Percentiles rank a stretch among this genome's conserved stretches.
phyloP scores from a whole-genome alignment of 2,329 filamentous ascomycete species.

The Sphaceloma murrayae region DNA sequence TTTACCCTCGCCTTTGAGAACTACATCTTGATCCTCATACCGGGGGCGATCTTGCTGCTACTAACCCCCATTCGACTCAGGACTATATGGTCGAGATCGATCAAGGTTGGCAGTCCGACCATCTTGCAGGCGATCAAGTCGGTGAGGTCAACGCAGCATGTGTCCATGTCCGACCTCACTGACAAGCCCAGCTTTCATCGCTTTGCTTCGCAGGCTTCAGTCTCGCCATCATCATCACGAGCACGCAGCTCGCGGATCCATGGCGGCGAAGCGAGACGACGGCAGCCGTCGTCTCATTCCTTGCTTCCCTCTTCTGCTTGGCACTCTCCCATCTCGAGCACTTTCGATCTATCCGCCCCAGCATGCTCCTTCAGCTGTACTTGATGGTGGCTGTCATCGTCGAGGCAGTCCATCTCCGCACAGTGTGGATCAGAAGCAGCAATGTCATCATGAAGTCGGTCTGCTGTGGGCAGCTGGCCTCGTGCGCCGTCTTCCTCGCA shows the following conservation, averaged over 20 bases:
- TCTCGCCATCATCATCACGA: slow-evolving; percentile 21
- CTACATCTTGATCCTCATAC: slow-evolving; percentile 24
- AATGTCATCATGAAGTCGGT: slow-evolving; percentile 19
- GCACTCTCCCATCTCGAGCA: slow-evolving; percentile 25
- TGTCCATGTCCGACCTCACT: not conserved
- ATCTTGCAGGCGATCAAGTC: slow-evolving; percentile 23
- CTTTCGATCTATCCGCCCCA: slow-evolving; percentile 24
- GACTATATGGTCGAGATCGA: slow-evolving; percentile 22
- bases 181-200: slow-evolving; percentile 16
- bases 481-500: slow-evolving; percentile 23
- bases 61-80: slow-evolving; percentile 25
- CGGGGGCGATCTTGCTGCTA: slow-evolving; percentile 23
- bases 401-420: slow-evolving; percentile 24
- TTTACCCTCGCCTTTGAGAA: slow-evolving; percentile 27
- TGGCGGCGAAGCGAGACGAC: slow-evolving; percentile 21
- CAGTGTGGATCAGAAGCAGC: slow-evolving; percentile 23
- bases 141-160: slow-evolving; percentile 17
- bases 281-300: slow-evolving; percentile 22
- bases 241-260: slow-evolving; percentile 8
- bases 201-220: slow-evolving; percentile 22
- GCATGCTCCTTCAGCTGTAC: slow-evolving; percentile 26
- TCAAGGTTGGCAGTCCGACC: slow-evolving; percentile 21
- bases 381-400: slow-evolving; percentile 25
- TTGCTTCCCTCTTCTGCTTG: slow-evolving; percentile 21
- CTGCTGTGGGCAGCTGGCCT: slow-evolving; percentile 21